Percentiles rank a stretch among this genome's conserved stretches.
Evolutionary conservation across 2,329 filamentous ascomycete species (phyloP).

Genomic region (Aphanocladium album): DNA sequence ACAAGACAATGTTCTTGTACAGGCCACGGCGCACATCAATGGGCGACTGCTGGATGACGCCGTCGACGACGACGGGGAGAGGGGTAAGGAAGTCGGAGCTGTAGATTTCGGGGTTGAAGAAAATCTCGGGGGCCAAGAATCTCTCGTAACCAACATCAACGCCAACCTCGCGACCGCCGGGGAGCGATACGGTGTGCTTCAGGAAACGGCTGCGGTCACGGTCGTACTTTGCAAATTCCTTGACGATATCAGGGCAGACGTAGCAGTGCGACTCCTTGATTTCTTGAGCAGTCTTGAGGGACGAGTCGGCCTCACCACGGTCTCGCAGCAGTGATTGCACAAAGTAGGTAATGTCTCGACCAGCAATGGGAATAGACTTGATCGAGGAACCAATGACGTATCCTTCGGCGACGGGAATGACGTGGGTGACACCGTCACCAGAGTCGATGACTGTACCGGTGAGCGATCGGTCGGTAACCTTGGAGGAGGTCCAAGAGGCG

Average conservation of each 20-base stretch:
- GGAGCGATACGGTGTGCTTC: slow-evolving; percentile 81
- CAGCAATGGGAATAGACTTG: slow-evolving; percentile 97
- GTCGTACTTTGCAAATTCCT: slow-evolving; percentile 94
- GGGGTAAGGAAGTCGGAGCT: slow-evolving; percentile 97
- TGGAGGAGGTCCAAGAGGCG: slow-evolving; percentile 97
- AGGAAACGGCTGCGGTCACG: slow-evolving; percentile 85
- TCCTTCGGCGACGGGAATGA: slow-evolving; percentile 96
- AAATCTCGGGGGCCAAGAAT: slow-evolving; percentile 97
- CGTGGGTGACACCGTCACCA: slow-evolving; percentile 97
- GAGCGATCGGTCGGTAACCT: slow-evolving; percentile 91
- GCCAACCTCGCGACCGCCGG: slow-evolving; percentile 75
- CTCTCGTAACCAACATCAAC: slow-evolving; percentile 97
- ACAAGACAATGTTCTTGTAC: slow-evolving; percentile 99
- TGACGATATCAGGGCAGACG: slow-evolving; percentile 96
- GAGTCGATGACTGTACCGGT: slow-evolving; percentile 98
- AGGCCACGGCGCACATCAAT: slow-evolving; percentile 95
- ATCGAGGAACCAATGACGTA: slow-evolving; percentile 99
- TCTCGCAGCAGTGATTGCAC: slow-evolving; percentile 94
- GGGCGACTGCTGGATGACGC: slow-evolving; percentile 93
- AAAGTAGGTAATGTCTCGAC: slow-evolving; percentile 97
- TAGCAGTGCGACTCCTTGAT: slow-evolving; percentile 99
- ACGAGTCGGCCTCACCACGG: slow-evolving; percentile 93
- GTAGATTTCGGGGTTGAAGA: slow-evolving; percentile 99
- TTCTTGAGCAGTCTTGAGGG: slow-evolving; percentile 92
- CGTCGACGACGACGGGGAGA: slow-evolving; percentile 88